Evolutionary conservation across 495 filamentous ascomycete species (phyloP), one percentile per base, ranked within the genome.

Genomic region (Neohortaea acidophila): DNA sequence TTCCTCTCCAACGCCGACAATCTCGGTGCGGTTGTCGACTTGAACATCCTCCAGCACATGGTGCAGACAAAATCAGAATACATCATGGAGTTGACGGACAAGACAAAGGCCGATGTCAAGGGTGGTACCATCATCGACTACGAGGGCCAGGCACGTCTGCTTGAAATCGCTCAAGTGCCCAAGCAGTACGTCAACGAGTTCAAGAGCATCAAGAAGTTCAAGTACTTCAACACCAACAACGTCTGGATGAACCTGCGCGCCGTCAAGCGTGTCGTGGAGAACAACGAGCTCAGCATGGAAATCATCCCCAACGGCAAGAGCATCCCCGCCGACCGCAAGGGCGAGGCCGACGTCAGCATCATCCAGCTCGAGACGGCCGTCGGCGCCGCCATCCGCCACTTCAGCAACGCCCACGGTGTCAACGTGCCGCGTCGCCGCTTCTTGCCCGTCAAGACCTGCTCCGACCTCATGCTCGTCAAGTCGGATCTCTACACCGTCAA

Each of bases 201-300:
- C 83, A 99, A 99, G 77, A 94, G 89, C 33, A 99, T 99, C 69
- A 99, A 96, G 79, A 99, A 99, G 72, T 99, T 99, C 79, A 94
- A 93, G 71, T 99, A 99, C 76, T 99, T 99, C 78, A 99, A 99
- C 75, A 99, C 89, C 64, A 99, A 99, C 80, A 99, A 99, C 73
- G 93, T 99, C 67, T 99, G 89, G 89, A 79, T 99, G 71, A 94
- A 89, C 68, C 73, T 93, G 51, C 76, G 82, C 56, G 89, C 89
- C 47, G 79, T 99, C 69, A 94, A 94, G 79, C 84, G 91, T 42
- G 84, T 99, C 33, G 91, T 99, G 2, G 86, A 99, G 70, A 81
- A 92, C 67, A 82, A 92, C 63, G 87, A 94, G 67, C 76, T 99
- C 30, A 84, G 86, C 70, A 89, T 99, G 78, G 89, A 99, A 67